Evolutionary conservation across 306 rosid species (phyloP), one percentile per base, ranked within the genome.

Genomic region (Quercus glauca): DNA sequence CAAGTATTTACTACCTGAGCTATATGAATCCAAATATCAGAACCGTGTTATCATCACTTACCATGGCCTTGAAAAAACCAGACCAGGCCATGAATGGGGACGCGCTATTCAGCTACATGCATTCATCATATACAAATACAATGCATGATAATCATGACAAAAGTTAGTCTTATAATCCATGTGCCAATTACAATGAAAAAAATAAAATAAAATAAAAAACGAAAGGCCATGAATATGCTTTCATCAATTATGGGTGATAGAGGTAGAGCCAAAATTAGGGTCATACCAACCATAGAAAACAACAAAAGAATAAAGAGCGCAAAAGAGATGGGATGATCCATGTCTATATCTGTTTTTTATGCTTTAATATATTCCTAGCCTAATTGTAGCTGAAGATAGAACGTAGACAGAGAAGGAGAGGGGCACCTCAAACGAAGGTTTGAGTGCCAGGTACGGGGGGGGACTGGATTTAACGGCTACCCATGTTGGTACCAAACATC

Each of bases 391-490:
- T 63, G 20, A 26, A 26, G 77, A 35, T 73, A 17, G 17, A 52
- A 45, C 43, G 73, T 81, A 78, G 74, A 45, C 68, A 53, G 12
- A 37, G 20, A 23, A 19, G 33, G 43, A 74, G 64, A 55, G 68
- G 75, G 72, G 57, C 71, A 31, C 31, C 69, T 15, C 23, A 33
- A 33, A 35, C 3, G 53, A 19, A 19, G 4, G 4, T 14, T 68
- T 35, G 14, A 75, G 73, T 86, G 90, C 73, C 76, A 83, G 80
- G 89, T 81, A 84, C 81, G 84, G 86, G 84, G 89, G 89, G 93
- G 87, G 76, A 83, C 92, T 88, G 9, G 86, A 90, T 90, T 90
- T 83, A 88, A 90, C 85, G 67, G 73, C 77, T 71, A 73, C 67
- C 80, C 82, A 84, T 58, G 80, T 60, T 49, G 74, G 67, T 55